Conservation (phyloP, 2,329 filamentous ascomycete genomes). For the Arthrinium puccinioides region DNA sequence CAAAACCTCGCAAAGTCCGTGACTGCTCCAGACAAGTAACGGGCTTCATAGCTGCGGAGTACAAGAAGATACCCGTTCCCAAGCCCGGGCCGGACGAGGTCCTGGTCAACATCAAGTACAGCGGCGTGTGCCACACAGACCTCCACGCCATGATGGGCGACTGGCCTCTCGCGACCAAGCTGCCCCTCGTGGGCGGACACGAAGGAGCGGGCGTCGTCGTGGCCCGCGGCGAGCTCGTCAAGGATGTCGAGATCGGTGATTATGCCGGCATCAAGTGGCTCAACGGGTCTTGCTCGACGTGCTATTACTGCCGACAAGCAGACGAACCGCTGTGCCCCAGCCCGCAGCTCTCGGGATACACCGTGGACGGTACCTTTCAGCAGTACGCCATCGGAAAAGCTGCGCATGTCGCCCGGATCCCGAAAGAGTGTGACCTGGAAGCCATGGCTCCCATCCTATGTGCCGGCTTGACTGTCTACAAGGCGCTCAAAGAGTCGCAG, state of each 20-base stretch:
- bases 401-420: slow-evolving; percentile 74
- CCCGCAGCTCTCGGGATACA: slow-evolving; percentile 78
- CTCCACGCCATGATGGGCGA: slow-evolving; percentile 75
- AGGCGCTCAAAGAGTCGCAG: slow-evolving; percentile 80
- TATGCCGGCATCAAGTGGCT: slow-evolving; percentile 90
- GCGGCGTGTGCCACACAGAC: slow-evolving; percentile 87
- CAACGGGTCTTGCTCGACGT: slow-evolving; percentile 78
- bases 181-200: slow-evolving; percentile 79
- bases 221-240: slow-evolving; percentile 67
- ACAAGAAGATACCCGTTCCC: slow-evolving; percentile 76
- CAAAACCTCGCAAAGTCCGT: slow-evolving; percentile 15
- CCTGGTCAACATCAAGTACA: slow-evolving; percentile 85
- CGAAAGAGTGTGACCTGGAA: slow-evolving; percentile 69
- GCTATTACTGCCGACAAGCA: slow-evolving; percentile 71
- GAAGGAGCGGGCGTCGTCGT: slow-evolving; percentile 79
- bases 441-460: slow-evolving; percentile 74
- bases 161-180: slow-evolving; percentile 78
- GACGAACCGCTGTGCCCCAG: slow-evolving; percentile 80
- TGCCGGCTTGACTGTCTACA: slow-evolving; percentile 84
- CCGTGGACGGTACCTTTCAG: slow-evolving; percentile 88
- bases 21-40: neutral
- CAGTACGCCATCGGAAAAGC: slow-evolving; percentile 87
- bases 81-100: slow-evolving; percentile 84
- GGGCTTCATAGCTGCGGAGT: slow-evolving; percentile 46
- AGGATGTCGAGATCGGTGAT: slow-evolving; percentile 74